phyloP scores from a whole-genome alignment of 2,329 filamentous ascomycete genomes.

The Talaromyces funiculosus region DNA sequence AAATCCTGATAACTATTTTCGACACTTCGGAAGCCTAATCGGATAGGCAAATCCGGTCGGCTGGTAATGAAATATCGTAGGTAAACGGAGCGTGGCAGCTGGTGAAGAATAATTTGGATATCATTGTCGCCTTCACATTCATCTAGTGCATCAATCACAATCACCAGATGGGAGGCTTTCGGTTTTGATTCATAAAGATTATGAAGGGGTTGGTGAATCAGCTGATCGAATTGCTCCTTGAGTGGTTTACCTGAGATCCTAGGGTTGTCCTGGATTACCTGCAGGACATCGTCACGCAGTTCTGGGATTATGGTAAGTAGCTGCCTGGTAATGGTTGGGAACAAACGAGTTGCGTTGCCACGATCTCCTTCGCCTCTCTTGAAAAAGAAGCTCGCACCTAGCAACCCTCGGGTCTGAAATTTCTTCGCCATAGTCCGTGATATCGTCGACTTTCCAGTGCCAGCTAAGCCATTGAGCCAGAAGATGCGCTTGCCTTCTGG shows the following conservation, averaged over 20 bases:
- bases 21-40: not conserved
- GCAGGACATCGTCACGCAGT: constrained; percentile 18
- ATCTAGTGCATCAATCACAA: constrained; percentile 4
- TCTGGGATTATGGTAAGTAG: constrained; percentile 28
- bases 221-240: constrained; percentile 23
- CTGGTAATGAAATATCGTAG: constrained; percentile 5
- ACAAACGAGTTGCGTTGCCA: constrained; percentile 31
- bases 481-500: constrained; percentile 16
- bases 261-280: constrained; percentile 20
- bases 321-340: constrained; percentile 31
- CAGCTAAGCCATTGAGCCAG: constrained; percentile 26
- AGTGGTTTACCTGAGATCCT: constrained; percentile 19
- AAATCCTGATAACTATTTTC: not conserved
- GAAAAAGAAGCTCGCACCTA: constrained; percentile 11
- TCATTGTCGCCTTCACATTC: not conserved
- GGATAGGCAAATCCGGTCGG: not conserved
- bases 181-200: not conserved
- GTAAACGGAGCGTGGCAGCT: not conserved
- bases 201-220: constrained; percentile 22
- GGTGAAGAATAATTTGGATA: not conserved
- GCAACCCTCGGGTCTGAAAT: not conserved
- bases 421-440: not conserved
- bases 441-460: constrained; percentile 9
- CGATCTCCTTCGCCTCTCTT: constrained; percentile 33
- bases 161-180: not conserved